phyloP scores from a whole-genome alignment of 2,329 filamentous ascomycete genomes.

The Aspergillus pseudoglaucus region DNA sequence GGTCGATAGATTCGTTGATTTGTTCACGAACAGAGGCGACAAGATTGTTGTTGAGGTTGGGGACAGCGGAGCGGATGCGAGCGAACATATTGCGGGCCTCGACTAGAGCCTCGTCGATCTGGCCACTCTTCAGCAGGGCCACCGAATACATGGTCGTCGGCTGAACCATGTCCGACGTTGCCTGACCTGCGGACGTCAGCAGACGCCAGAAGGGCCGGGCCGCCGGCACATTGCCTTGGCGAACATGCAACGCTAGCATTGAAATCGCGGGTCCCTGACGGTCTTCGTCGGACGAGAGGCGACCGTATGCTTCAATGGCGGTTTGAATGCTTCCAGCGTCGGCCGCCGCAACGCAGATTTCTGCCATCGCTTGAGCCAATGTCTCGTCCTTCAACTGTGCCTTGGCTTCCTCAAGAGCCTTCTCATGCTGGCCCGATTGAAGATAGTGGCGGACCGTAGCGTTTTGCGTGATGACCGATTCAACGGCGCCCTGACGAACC shows the following conservation, averaged over 20 bases:
- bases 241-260: constrained; percentile 78
- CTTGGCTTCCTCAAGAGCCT: constrained; percentile 70
- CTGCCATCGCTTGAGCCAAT: constrained; percentile 59
- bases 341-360: constrained; percentile 70
- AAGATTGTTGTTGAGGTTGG: constrained; percentile 39
- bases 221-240: constrained; percentile 68
- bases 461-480: constrained; percentile 63
- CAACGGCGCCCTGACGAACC: constrained; percentile 57
- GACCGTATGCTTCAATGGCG: constrained; percentile 60
- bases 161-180: constrained; percentile 66
- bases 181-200: constrained; percentile 53
- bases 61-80: constrained; percentile 62
- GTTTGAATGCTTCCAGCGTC: constrained; percentile 67
- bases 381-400: constrained; percentile 50
- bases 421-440: constrained; percentile 60
- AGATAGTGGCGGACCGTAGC: constrained; percentile 77
- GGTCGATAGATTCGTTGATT: constrained; percentile 79
- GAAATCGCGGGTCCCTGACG: constrained; percentile 62
- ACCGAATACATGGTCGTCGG: constrained; percentile 86
- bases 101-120: constrained; percentile 71
- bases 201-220: constrained; percentile 77
- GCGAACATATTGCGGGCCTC: constrained; percentile 82
- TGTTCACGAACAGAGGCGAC: constrained; percentile 62
- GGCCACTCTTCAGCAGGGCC: constrained; percentile 77
- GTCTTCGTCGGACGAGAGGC: constrained; percentile 49